A percentile compares a stretch with the other conserved stretches of the same genome.
phyloP scores from a whole-genome alignment of 2,329 filamentous ascomycete genomes.

The Chaetomiaceae sp. region DNA sequence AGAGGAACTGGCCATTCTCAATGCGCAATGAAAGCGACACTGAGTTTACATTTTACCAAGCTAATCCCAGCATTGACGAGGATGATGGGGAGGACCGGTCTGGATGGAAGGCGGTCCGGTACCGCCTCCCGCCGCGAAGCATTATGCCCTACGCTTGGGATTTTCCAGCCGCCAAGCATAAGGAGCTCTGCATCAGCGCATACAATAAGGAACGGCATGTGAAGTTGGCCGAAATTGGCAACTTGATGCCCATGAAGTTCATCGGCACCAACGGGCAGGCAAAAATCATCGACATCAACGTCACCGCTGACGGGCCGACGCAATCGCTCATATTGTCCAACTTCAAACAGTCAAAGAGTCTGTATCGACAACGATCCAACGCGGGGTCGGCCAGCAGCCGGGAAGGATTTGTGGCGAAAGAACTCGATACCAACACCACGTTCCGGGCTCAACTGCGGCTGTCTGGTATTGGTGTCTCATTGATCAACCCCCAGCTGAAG shows the following conservation, averaged over 20 bases:
- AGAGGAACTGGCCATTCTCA: constrained; percentile 95
- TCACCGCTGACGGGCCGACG: constrained; percentile 90
- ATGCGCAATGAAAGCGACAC: constrained; percentile 98
- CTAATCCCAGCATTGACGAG: constrained; percentile 87
- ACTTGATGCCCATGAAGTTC: constrained; percentile 90
- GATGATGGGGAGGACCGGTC: constrained; percentile 79
- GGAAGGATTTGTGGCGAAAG: constrained; percentile 88
- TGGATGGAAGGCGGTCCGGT: constrained; percentile 88
- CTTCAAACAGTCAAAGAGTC: constrained; percentile 85
- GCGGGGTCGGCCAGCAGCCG: constrained; percentile 45
- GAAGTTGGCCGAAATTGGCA: constrained; percentile 93
- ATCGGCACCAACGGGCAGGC: constrained; percentile 61
- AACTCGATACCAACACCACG: constrained; percentile 79
- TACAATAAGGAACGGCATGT: constrained; percentile 82
- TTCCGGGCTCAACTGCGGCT: constrained; percentile 87
- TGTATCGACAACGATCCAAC: constrained; percentile 65
- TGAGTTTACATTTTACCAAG: constrained; percentile 95
- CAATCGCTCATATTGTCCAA: constrained; percentile 93
- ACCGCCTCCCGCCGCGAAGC: constrained; percentile 85
- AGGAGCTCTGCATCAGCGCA: constrained; percentile 79
- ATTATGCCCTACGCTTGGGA: constrained; percentile 99
- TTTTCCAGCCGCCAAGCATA: constrained; percentile 94
- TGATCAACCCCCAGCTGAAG: constrained; percentile 87
- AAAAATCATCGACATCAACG: constrained; percentile 95
- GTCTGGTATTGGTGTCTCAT: constrained; percentile 84